Percentiles rank a stretch among this genome's conserved stretches.
Conservation (phyloP, 306 rosid genomes). For the cucumber (Cucumis sativus) region Cucumber_9930_V3 NC_026660.2:8590501-8591000, state of each 20-base stretch:
- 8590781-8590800: conserved; percentile 33
- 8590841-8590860: neutral
- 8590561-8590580: conserved; percentile 51
- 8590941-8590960: no score
- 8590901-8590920: no score
- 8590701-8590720: conserved; percentile 49
- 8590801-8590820: conserved; percentile 30
- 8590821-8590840: neutral
- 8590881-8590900: no score
- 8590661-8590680: conserved; percentile 52
- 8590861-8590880: no score
- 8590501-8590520: conserved; percentile 46
- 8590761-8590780: conserved; percentile 35
- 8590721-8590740: conserved; percentile 59
- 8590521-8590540: conserved; percentile 38
- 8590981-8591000: neutral
- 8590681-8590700: conserved; percentile 40
- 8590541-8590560: conserved; percentile 66
- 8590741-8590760: conserved; percentile 33
- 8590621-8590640: conserved; percentile 22
- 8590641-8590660: conserved; percentile 26
- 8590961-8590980: neutral
- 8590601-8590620: conserved; percentile 33
- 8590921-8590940: no score
- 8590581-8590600: conserved; percentile 30